These are phyloP conservation scores for Pythium periplocum DNA, from an alignment of 352 stramenopile species.

Conservation along the genomic window DNA sequence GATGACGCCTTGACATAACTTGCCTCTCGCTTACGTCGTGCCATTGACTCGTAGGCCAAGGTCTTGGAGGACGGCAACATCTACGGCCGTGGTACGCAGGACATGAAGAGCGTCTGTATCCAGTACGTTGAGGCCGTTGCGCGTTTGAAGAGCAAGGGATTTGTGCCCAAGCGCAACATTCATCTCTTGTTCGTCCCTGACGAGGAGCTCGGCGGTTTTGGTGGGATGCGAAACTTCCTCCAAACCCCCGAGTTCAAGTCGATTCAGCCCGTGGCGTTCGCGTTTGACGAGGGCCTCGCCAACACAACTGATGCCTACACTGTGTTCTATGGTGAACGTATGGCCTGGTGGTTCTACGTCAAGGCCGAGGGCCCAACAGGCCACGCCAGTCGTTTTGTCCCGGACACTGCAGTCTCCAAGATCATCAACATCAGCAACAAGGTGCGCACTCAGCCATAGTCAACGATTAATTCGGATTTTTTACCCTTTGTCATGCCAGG, in stretches of 20 bases:
- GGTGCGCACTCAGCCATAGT: not conserved
- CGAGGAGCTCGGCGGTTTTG: conserved; percentile 88
- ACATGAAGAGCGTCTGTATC: conserved; percentile 96
- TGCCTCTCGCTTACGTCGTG: not conserved
- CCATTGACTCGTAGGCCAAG: conserved; percentile 34
- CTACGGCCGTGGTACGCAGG: conserved; percentile 91
- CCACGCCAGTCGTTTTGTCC: conserved; percentile 92
- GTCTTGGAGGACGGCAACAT: conserved; percentile 88
- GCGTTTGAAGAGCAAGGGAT: conserved; percentile 52
- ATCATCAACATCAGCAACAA: conserved; percentile 86
- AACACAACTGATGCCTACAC: conserved; percentile 87
- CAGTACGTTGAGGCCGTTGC: conserved; percentile 93
- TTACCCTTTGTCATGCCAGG: not conserved
- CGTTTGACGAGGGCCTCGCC: conserved; percentile 94
- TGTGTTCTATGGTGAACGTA: conserved; percentile 95
- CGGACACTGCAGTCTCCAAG: conserved; percentile 92
- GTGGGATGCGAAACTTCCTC: conserved; percentile 92
- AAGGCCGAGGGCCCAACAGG: conserved; percentile 67
- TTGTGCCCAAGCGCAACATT: conserved; percentile 82
- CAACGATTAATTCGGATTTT: too few relatives aligned
- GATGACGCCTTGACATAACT: not conserved
- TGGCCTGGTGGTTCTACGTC: conserved; percentile 91
- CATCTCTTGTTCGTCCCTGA: conserved; percentile 92
- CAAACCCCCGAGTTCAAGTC: conserved; percentile 76
- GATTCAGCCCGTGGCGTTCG: conserved; percentile 82